Percentiles rank a stretch among this genome's conserved stretches.
Conservation (phyloP, 169 alveolate species). For the Babesia bigemina region DNA sequence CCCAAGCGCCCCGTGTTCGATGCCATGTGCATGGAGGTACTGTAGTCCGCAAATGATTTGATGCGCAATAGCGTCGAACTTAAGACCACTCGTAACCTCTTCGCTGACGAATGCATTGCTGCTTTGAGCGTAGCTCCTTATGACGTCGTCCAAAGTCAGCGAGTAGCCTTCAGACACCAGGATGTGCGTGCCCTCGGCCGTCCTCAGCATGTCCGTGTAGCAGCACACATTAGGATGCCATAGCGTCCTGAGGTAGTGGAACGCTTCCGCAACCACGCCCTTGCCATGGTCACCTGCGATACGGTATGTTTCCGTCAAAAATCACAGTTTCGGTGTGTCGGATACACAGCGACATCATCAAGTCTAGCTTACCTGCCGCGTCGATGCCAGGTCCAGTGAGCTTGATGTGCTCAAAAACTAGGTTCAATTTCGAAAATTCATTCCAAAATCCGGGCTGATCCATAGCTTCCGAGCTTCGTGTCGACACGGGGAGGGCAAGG, state of each 20-base stretch:
- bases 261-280: constrained; percentile 61
- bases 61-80: constrained; percentile 12
- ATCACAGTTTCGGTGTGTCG: not conserved
- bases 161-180: constrained; percentile 60
- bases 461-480: no score
- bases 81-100: not conserved
- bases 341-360: not conserved
- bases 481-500: no score
- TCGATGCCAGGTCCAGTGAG: not conserved
- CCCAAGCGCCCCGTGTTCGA: constrained; percentile 50
- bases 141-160: constrained; percentile 34
- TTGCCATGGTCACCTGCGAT: not conserved
- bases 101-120: not conserved
- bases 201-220: constrained; percentile 47
- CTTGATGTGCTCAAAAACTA: not conserved
- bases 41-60: constrained; percentile 57
- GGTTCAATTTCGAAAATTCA: not conserved
- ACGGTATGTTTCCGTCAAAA: not conserved
- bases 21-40: constrained; percentile 54
- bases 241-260: constrained; percentile 49
- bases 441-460: no score
- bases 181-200: constrained; percentile 12
- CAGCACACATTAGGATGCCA: constrained; percentile 57
- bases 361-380: not conserved
- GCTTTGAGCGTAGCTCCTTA: not conserved